Conservation (phyloP, 805 yeast genomes). For the Candida silvicultrix region DNA sequence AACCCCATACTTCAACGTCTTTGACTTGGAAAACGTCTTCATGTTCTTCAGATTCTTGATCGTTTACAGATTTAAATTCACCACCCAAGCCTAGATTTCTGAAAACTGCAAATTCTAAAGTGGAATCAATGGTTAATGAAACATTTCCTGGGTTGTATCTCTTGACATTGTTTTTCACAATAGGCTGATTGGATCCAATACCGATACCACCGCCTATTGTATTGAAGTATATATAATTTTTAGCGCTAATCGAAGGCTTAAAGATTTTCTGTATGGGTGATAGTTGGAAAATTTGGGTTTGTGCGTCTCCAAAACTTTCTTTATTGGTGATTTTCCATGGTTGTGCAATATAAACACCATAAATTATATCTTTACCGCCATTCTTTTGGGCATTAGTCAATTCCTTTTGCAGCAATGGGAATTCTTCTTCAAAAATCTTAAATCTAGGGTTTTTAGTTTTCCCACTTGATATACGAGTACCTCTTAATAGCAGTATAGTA, state of each 20-base stretch:
- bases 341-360: constrained; percentile 56
- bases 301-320: constrained; percentile 60
- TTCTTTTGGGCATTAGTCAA: constrained; percentile 16
- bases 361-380: constrained; percentile 36
- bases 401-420: constrained; percentile 23
- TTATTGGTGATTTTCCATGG: constrained; percentile 81
- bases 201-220: constrained; percentile 79
- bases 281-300: constrained; percentile 56
- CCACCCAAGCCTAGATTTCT: constrained; percentile 61
- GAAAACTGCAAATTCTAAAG: constrained; percentile 76
- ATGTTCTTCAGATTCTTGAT: constrained; percentile 28
- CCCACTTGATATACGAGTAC: constrained; percentile 29
- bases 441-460: constrained; percentile 36
- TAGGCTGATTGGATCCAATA: constrained; percentile 68
- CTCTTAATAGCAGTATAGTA: constrained; percentile 63
- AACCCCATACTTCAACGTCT: constrained; percentile 88
- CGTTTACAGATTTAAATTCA: constrained; percentile 31
- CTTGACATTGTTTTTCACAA: constrained; percentile 36
- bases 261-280: constrained; percentile 60
- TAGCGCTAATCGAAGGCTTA: constrained; percentile 28
- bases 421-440: constrained; percentile 43
- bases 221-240: constrained; percentile 54
- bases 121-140: constrained; percentile 70
- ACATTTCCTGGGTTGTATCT: constrained; percentile 67
- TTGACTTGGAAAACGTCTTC: constrained; percentile 70